Conservation (phyloP, 2,329 filamentous ascomycete species). For the Paracamarosporium sp. region DNA sequence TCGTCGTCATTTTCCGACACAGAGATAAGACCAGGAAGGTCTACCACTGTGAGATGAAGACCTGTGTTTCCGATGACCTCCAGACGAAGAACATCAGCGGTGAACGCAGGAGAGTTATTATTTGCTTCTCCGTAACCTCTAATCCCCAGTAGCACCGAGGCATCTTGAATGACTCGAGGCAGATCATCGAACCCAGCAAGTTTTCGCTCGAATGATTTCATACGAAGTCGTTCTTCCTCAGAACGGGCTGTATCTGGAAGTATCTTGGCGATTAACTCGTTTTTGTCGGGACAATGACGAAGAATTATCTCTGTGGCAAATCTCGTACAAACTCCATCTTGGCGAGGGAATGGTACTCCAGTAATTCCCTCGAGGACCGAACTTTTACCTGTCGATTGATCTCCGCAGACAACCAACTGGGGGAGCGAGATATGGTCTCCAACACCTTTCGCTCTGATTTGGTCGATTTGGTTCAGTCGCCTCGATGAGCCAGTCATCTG, state of each 20-base stretch:
- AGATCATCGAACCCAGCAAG: neutral
- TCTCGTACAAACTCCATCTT: neutral
- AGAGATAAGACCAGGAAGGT: neutral
- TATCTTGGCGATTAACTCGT: no score
- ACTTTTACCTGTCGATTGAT: neutral
- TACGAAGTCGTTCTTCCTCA: no score
- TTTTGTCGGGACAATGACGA: no score
- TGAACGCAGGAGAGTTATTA: no score
- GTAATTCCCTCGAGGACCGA: neutral
- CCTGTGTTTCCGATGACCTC: neutral
- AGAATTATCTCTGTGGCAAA: neutral
- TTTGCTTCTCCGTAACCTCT: no score
- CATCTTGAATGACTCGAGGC: neutral
- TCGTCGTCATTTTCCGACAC: no score
- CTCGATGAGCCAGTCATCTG: no score
- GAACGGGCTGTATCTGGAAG: no score
- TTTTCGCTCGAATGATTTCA: no score
- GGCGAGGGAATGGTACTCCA: neutral
- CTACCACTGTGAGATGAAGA: neutral
- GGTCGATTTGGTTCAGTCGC: neutral
- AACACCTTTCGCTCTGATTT: neutral
- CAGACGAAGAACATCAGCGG: neutral
- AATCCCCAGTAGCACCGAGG: no score
- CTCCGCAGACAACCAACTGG: neutral
- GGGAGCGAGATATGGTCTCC: neutral